Base-by-base conservation (phyloP, 768 basidiomycete species). In the Auricularia sp. region DNA sequence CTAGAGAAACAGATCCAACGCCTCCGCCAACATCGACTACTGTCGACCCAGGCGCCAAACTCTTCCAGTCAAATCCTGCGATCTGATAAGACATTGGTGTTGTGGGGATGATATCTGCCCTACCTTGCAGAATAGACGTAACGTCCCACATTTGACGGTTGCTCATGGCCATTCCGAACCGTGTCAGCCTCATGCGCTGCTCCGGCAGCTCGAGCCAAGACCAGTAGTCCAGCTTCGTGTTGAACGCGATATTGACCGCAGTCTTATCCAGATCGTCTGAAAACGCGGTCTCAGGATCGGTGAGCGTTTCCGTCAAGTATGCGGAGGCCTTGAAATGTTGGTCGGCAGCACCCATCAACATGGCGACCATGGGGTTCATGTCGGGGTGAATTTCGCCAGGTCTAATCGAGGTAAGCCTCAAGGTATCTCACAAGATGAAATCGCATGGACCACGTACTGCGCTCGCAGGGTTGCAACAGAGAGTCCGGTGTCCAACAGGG, bases 151-250 rank as follows among this genome's bases (percentile, higher is more conserved):
- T 54, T n/a, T 29, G 54, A n/a, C 29, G 18, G 14, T 62, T 66
- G 56, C 68, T 65, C 73, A 79, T 78, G 7, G 71, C 77, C 3
- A 71, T 67, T 1, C 67, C 70, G 61, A 79, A 78, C 1, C 76
- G 73, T 2, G 65, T 65, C 16, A 70, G 66, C 18, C 69, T 61
- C 3, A 29, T 63, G 37, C 68, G 61, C 61, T 76, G 77, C 56
- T 69, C 71, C 11, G 77, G 72, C 8, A 67, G 54, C 33, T 72
- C 70, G 18, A 68, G 70, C 58, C 68, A 73, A 0, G 70, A 69
- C 71, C 74, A 80, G 5, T 74, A 29, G 1, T 72, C 66, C n/a
- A 65, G 65, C 0, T 70, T 58, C 16, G 65, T 67, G 8, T 71
- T 69, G 58, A 71, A 68, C 1, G 75, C 75, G 3, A 67, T 65